These are phyloP conservation scores for Chrysanthemum lavandulifolium DNA, from an alignment of 129 eudicot species.

Conservation along the genomic window DNA sequence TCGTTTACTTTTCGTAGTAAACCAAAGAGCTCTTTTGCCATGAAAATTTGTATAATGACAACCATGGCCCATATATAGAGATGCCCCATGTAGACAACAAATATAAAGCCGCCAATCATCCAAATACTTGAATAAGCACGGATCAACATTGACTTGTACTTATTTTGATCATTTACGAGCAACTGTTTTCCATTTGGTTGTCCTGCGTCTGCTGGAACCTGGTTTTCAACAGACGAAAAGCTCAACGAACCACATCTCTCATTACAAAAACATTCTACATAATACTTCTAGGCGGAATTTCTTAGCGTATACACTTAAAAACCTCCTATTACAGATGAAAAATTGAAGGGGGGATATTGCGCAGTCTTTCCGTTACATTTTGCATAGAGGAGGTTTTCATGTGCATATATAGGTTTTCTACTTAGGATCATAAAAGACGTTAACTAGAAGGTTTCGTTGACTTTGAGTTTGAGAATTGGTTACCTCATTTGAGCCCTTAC, in stretches of 20 bases:
- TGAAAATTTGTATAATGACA: constrained; percentile 82
- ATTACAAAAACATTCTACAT: not conserved
- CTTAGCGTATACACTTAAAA: not conserved
- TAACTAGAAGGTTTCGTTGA: constrained; percentile 2
- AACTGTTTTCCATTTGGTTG: constrained; percentile 62
- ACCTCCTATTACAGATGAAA: too few species aligned
- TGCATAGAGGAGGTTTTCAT: not conserved
- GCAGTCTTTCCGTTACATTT: not conserved
- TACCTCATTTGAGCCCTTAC: constrained; percentile 64
- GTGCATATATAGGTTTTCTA: not conserved
- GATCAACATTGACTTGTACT: constrained; percentile 82
- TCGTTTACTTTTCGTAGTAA: constrained; percentile 70
- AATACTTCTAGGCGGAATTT: not conserved
- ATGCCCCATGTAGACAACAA: constrained; percentile 91
- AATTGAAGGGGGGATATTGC: not conserved
- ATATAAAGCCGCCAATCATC: constrained; percentile 96
- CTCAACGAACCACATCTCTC: constrained; percentile 3
- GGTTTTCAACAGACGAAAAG: constrained; percentile 9
- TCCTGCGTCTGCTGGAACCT: constrained; percentile 61
- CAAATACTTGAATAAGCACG: constrained; percentile 83
- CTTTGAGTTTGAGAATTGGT: constrained; percentile 3
- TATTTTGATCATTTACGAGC: constrained; percentile 68
- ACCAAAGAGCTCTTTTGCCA: constrained; percentile 90
- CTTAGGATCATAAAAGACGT: not conserved
- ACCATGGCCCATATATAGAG: constrained; percentile 95